phyloP scores from a whole-genome alignment of 352 stramenopile species.

The Pythium insidiosum region DNA sequence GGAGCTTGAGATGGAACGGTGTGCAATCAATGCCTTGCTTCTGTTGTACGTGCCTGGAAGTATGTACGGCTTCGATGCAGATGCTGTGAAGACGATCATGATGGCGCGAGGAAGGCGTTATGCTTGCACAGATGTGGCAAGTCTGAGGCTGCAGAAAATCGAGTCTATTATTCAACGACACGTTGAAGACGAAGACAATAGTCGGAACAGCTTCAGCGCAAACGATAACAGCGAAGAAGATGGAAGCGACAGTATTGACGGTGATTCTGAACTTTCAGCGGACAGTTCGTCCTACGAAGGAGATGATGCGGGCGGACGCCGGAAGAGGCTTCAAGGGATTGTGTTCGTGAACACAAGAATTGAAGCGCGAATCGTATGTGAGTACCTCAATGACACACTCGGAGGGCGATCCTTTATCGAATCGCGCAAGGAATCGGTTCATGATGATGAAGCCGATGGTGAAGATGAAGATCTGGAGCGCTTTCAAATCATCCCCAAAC shows the following conservation, averaged over 20 bases:
- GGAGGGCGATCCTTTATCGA: background rate
- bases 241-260: too few relatives aligned
- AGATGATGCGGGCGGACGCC: too few relatives aligned
- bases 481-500: slow-evolving; percentile 1
- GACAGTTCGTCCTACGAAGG: too few relatives aligned
- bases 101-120: slow-evolving; percentile 18
- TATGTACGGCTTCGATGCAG: slow-evolving; percentile 45
- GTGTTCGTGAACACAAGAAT: slow-evolving; percentile 80
- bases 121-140: slow-evolving; percentile 38
- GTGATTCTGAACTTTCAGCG: too few relatives aligned
- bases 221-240: too few relatives aligned
- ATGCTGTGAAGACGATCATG: slow-evolving; percentile 45
- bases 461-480: background rate
- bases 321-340: slow-evolving; percentile 64
- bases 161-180: too few relatives aligned
- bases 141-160: slow-evolving; percentile 44
- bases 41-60: slow-evolving; percentile 41
- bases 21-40: slow-evolving; percentile 41
- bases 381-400: slow-evolving; percentile 76
- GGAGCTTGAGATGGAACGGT: slow-evolving; percentile 62
- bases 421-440: too few relatives aligned
- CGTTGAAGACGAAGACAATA: too few relatives aligned
- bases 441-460: too few relatives aligned
- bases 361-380: slow-evolving; percentile 68
- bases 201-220: too few relatives aligned